Conservation (phyloP, 2,329 filamentous ascomycete species). For the Ramichloridium luteum region DNA sequence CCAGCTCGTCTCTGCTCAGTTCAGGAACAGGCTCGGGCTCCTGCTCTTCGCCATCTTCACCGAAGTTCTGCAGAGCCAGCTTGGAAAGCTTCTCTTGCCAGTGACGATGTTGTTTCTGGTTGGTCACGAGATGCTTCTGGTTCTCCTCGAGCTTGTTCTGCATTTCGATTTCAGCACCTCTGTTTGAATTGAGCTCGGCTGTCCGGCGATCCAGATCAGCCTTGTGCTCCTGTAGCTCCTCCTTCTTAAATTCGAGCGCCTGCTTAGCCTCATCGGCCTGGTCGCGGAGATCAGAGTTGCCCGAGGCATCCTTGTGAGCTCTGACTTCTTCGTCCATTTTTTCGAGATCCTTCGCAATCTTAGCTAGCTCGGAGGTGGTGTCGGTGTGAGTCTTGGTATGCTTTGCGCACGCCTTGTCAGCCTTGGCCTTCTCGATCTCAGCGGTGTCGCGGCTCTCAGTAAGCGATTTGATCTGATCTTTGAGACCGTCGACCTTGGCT, state of each 20-base stretch:
- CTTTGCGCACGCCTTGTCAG: slow-evolving; percentile 82
- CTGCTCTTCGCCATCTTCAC: slow-evolving; percentile 44
- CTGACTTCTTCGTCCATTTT: slow-evolving; percentile 59
- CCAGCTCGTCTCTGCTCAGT: slow-evolving; percentile 61
- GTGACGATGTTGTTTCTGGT: slow-evolving; percentile 69
- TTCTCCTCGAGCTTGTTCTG: slow-evolving; percentile 95
- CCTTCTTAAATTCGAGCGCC: slow-evolving; percentile 64
- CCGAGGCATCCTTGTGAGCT: slow-evolving; percentile 63
- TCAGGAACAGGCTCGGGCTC: slow-evolving; percentile 54
- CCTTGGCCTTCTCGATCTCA: slow-evolving; percentile 80
- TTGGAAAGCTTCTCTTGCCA: slow-evolving; percentile 87
- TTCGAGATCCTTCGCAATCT: slow-evolving; percentile 59
- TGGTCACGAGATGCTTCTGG: slow-evolving; percentile 76
- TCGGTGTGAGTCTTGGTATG: slow-evolving; percentile 72
- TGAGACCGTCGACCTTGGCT: slow-evolving; percentile 77
- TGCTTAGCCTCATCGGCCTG: slow-evolving; percentile 71
- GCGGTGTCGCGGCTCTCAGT: slow-evolving; percentile 74
- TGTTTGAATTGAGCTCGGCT: slow-evolving; percentile 73
- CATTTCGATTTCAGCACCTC: slow-evolving; percentile 92
- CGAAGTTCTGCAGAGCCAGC: slow-evolving; percentile 66
- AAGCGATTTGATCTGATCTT: slow-evolving; percentile 70
- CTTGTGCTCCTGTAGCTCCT: slow-evolving; percentile 69
- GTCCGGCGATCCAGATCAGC: slow-evolving; percentile 76
- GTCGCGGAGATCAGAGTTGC: slow-evolving; percentile 58
- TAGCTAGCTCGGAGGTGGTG: slow-evolving; percentile 65